Base-by-base conservation (phyloP, 352 stramenopile species). In the Pythium utonaiense region DNA sequence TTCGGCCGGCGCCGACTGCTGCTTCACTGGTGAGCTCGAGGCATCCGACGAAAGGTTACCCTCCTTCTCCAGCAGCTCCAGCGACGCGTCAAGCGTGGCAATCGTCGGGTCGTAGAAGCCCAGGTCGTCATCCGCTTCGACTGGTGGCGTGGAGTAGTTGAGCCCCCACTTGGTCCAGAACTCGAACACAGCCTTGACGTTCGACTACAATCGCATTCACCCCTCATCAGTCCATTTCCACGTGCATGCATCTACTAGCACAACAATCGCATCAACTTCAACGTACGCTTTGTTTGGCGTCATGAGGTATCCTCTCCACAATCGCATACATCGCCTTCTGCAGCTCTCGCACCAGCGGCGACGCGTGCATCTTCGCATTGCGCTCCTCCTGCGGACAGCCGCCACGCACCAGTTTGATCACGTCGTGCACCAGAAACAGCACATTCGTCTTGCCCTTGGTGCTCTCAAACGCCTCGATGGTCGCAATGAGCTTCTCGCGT, bases 101-200 rank as follows among this genome's bases (percentile, higher is more conserved):
- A 91, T 80, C 19, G 74, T 40, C 34, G 82, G 75, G 31, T 75
- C 73, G 28, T 71, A 53, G 24, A 69, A 63, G 27, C 70, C 54
- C 49, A 67, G 27, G 44, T 59, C 74, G 52, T 57, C 66, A 16
- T 75, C 62, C 47, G 65, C 53, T 13, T 60, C 60, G 48, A 74
- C 71, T 44, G 75, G 53, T 9, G 75, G 74, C 7, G 62, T 69
- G 34, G 68, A 74, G 65, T 84, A 91, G 60, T 91, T 76, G 36
- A 91, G 60, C 21, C 77, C 80, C 83, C 83, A 93, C 60, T 93
- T 93, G 10, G 78, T 84, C 83, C 83, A 93, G 53, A 90, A 91
- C 8, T 89, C 81, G 33, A 91, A 86, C 13, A 93, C 80, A 21
- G 80, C 79, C 63, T 76, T 74, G 49, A 93, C 68, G 68, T 89